Conservation (phyloP, 495 filamentous ascomycete species). For the Trypethelium eluteriae region DNA sequence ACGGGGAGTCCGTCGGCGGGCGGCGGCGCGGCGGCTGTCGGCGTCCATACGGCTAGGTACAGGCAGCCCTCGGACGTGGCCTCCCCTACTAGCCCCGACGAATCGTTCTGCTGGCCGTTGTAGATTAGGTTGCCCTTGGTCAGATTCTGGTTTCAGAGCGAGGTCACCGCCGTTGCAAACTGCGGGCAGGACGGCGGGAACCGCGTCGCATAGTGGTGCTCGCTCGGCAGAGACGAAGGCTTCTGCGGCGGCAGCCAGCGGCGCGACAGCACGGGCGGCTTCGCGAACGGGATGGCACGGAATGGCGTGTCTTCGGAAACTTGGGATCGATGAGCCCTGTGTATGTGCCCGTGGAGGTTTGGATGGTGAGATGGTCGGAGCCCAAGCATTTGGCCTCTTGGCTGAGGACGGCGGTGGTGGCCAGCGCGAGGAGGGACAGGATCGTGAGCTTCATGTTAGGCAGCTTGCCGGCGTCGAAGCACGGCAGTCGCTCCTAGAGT, state of each 20-base stretch:
- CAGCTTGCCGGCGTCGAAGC: neutral
- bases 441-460: conserved; percentile 21
- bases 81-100: conserved; percentile 18
- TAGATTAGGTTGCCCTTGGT: conserved; percentile 15
- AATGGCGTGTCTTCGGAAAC: conserved; percentile 39
- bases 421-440: conserved; percentile 13
- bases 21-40: neutral
- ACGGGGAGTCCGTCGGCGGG: neutral
- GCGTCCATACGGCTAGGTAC: conserved; percentile 19
- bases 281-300: conserved; percentile 42
- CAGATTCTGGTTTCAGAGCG: conserved; percentile 16
- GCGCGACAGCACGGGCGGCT: conserved; percentile 35
- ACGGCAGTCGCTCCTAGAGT: no score
- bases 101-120: conserved; percentile 19
- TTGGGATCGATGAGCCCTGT: conserved; percentile 35
- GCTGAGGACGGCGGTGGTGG: neutral
- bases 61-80: conserved; percentile 25
- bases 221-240: conserved; percentile 13
- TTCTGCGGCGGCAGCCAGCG: conserved; percentile 40
- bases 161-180: conserved; percentile 16
- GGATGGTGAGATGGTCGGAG: conserved; percentile 15
- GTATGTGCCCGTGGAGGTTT: conserved; percentile 16
- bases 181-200: conserved; percentile 17
- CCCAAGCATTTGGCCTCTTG: neutral
- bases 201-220: conserved; percentile 22